Evolutionary conservation across 495 filamentous ascomycete species (phyloP).

Genomic region (Talaromyces ruber): DNA sequence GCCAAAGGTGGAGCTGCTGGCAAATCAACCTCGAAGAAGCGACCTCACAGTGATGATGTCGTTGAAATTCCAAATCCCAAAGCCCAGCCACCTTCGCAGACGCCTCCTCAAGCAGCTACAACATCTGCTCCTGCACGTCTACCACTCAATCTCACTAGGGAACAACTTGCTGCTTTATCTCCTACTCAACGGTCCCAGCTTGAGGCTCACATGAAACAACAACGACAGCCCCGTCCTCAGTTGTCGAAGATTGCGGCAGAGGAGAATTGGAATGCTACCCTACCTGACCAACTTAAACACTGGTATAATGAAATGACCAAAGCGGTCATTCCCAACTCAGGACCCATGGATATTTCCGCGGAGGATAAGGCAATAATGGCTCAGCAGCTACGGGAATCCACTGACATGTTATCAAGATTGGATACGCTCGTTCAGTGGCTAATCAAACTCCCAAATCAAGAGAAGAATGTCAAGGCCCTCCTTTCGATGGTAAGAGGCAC

Average conservation of each 20-base stretch:
- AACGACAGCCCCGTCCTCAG: conserved; percentile 20
- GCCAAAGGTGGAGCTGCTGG: conserved; percentile 16
- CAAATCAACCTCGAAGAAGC: conserved; percentile 43
- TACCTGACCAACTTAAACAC: conserved; percentile 28
- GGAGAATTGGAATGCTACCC: conserved; percentile 31
- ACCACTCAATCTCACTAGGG: conserved; percentile 23
- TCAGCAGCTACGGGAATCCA: conserved; percentile 33
- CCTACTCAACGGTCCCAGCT: conserved; percentile 41
- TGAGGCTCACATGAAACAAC: conserved; percentile 23
- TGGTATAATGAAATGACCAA: conserved; percentile 31
- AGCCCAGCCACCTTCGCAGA: conserved; percentile 19
- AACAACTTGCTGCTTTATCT: conserved; percentile 44
- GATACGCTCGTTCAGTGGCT: conserved; percentile 35
- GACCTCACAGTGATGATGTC: conserved; percentile 54
- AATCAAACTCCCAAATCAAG: conserved; percentile 27
- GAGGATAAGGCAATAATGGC: conserved; percentile 39
- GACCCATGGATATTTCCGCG: conserved; percentile 25
- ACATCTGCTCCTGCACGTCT: conserved; percentile 9
- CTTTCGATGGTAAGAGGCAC: conserved; percentile 33
- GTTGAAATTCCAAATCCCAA: conserved; percentile 46
- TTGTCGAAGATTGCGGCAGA: conserved; percentile 25
- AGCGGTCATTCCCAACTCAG: conserved; percentile 16
- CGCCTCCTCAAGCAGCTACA: conserved; percentile 17
- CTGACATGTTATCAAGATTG: conserved; percentile 31
- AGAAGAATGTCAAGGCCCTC: conserved; percentile 32